A percentile compares a stretch with the other conserved stretches of the same genome.
phyloP scores from a whole-genome alignment of 768 basidiomycete genomes.

The Boletus edulis region DNA sequence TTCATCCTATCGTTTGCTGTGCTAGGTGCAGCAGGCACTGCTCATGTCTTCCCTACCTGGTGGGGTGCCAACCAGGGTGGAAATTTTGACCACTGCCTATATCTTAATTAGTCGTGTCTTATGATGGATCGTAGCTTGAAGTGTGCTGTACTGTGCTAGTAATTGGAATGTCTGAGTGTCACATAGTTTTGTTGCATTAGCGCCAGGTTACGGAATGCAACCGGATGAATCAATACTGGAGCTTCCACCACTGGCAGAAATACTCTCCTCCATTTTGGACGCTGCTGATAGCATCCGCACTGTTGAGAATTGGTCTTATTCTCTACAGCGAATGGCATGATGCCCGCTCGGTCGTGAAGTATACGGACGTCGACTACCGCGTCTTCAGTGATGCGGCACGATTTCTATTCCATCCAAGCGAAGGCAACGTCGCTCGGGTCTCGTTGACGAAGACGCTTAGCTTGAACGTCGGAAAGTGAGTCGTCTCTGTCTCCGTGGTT shows the following conservation, averaged over 20 bases:
- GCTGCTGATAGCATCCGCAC: slow-evolving; percentile 52
- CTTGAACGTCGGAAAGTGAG: slow-evolving; percentile 72
- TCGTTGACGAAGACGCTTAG: slow-evolving; percentile 42
- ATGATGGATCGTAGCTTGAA: not conserved
- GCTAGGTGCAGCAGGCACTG: slow-evolving; percentile 46
- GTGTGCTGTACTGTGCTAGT: no score
- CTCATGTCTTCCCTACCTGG: slow-evolving; percentile 55
- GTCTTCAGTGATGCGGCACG: slow-evolving; percentile 92
- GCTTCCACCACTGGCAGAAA: slow-evolving; percentile 8
- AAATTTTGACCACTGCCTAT: slow-evolving; percentile 32
- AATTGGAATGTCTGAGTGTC: no score
- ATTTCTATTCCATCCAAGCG: slow-evolving; percentile 55
- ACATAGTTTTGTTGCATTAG: no score
- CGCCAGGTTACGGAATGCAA: no score
- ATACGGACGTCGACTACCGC: slow-evolving; percentile 97
- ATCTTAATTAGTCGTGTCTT: slow-evolving; percentile 7
- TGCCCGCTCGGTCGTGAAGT: slow-evolving; percentile 77
- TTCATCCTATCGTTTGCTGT: slow-evolving; percentile 51
- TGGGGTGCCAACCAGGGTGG: slow-evolving; percentile 57
- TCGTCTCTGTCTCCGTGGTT: slow-evolving; percentile 15
- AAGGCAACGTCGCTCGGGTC: slow-evolving; percentile 59
- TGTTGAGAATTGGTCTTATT: slow-evolving; percentile 68
- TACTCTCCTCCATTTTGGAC: slow-evolving; percentile 41
- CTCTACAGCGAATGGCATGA: slow-evolving; percentile 92
- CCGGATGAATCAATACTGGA: not conserved